Conservation (phyloP, 1,284 basidiomycete species). For the Rhodofomes roseus region DNA sequence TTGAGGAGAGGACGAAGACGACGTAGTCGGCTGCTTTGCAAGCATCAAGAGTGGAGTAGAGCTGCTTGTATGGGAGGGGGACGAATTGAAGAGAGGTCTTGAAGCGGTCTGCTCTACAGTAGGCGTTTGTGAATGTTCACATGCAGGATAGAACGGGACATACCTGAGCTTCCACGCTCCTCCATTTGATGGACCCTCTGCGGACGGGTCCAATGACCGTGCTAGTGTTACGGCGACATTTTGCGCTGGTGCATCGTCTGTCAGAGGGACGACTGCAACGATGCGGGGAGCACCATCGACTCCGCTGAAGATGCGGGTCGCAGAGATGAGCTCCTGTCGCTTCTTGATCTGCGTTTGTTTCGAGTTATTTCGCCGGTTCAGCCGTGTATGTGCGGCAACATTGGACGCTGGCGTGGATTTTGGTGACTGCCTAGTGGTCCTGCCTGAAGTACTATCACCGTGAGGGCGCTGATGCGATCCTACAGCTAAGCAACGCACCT, state of each 20-base stretch:
- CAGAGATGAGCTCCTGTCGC: constrained; percentile 62
- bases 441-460: constrained; percentile 40
- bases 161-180: constrained; percentile 70
- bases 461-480: neutral
- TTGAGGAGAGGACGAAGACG: constrained; percentile 79
- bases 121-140: neutral
- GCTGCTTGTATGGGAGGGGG: constrained; percentile 62
- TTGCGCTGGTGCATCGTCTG: constrained; percentile 58
- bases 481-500: constrained; percentile 41
- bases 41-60: constrained; percentile 84
- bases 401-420: constrained; percentile 43
- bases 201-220: constrained; percentile 56
- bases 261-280: constrained; percentile 77
- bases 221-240: constrained; percentile 60
- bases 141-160: constrained; percentile 18
- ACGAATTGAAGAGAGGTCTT: constrained; percentile 88
- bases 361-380: constrained; percentile 74
- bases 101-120: constrained; percentile 74
- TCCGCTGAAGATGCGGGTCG: constrained; percentile 73
- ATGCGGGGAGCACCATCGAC: constrained; percentile 78
- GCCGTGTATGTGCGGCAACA: constrained; percentile 53
- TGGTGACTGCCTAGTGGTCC: constrained; percentile 47
- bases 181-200: constrained; percentile 45
- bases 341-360: constrained; percentile 78
- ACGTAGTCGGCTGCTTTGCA: constrained; percentile 92